Conservation (phyloP, 306 rosid species). For the Ceratonia siliqua region DNA sequence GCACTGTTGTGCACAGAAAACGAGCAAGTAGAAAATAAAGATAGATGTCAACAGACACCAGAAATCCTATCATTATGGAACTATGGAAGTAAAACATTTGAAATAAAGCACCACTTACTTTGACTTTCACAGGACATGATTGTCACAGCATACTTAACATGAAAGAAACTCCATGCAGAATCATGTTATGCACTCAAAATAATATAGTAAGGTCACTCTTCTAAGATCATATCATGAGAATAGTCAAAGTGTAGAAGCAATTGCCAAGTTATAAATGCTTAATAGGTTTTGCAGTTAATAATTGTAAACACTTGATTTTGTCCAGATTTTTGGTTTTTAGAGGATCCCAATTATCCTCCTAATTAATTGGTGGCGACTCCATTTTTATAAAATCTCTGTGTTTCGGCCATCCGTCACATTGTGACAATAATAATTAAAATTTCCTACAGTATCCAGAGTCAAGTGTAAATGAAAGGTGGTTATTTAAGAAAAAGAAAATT, state of each 20-base stretch:
- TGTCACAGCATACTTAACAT: not conserved
- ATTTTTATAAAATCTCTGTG: too few relatives aligned
- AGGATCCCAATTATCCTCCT: too few relatives aligned
- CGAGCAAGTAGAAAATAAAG: not conserved
- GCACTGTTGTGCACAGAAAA: not conserved
- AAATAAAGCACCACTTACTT: slow-evolving; percentile 1
- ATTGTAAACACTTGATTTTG: too few relatives aligned
- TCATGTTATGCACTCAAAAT: not conserved
- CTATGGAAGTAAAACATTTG: not conserved
- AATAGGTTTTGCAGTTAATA: not conserved
- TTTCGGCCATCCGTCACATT: too few relatives aligned
- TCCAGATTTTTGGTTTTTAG: too few relatives aligned
- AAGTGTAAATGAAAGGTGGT: not conserved
- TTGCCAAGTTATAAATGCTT: slow-evolving; percentile 8
- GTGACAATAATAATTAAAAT: too few relatives aligned
- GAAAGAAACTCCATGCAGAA: not conserved
- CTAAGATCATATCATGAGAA: not conserved
- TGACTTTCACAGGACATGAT: not conserved
- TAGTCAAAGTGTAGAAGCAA: not conserved
- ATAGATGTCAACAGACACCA: not conserved
- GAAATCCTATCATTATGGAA: not conserved
- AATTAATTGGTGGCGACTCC: too few relatives aligned
- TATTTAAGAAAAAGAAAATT: slow-evolving; percentile 5
- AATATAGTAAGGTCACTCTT: not conserved
- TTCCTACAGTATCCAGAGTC: slow-evolving; percentile 5